These are phyloP conservation scores for Saturnispora galanensis DNA, from an alignment of 805 yeast species.

Conservation along the genomic window DNA sequence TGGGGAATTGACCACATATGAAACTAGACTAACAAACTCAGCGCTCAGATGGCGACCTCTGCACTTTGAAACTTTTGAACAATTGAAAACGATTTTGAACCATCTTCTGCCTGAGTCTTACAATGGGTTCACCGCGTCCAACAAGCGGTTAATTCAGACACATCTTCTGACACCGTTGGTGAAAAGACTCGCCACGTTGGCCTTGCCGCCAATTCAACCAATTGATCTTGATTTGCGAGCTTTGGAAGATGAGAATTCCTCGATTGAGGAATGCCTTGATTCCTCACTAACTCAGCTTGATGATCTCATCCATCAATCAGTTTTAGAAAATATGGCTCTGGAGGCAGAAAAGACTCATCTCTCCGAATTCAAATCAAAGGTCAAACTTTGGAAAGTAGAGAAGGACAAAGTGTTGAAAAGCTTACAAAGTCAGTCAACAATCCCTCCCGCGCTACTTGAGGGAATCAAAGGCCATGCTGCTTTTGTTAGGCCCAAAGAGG, in stretches of 20 bases:
- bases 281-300: slow-evolving; percentile 23
- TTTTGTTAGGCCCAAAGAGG: not conserved
- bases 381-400: slow-evolving; percentile 10
- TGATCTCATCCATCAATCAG: slow-evolving; percentile 15
- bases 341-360: slow-evolving; percentile 16
- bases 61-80: slow-evolving; percentile 2
- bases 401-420: slow-evolving; percentile 13
- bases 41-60: slow-evolving; percentile 9
- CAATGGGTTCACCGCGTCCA: not conserved
- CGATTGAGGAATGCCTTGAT: slow-evolving; percentile 19
- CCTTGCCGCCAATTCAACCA: slow-evolving; percentile 21
- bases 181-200: slow-evolving; percentile 14
- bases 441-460: not conserved
- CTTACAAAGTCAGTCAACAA: slow-evolving; percentile 1
- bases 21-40: slow-evolving; percentile 6
- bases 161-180: slow-evolving; percentile 17
- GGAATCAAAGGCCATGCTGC: not conserved
- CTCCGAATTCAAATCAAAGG: slow-evolving; percentile 13
- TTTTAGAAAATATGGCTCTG: slow-evolving; percentile 16
- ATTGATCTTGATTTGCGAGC: slow-evolving; percentile 21
- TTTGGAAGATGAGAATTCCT: slow-evolving; percentile 15
- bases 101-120: slow-evolving; percentile 7
- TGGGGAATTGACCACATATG: not conserved
- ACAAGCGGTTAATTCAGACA: slow-evolving; percentile 9
- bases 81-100: slow-evolving; percentile 7